Base-by-base conservation (phyloP, 257 asterid genomes). In the Jaltomata sinuosa region DNA sequence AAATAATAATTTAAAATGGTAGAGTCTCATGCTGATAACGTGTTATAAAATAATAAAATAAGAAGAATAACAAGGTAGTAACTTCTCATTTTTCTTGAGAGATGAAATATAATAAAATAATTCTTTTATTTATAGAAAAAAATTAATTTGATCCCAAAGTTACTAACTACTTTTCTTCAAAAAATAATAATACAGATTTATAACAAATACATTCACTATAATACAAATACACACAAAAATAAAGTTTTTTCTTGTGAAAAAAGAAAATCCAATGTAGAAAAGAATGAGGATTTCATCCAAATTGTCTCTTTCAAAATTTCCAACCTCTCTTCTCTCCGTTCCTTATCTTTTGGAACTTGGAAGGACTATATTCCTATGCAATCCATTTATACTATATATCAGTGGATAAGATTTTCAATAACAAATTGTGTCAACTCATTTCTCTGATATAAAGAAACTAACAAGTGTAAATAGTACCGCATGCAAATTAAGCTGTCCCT, bases 321-420 rank as follows among this genome's bases (percentile, higher is more conserved):
- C 82, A 4, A 27, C 81, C 42, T 77, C 62, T 32, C 81, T 27
- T 47, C 42, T 76, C 62, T 77, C 82, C 82, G 27, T 18, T 77
- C 82, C 82, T 77, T 77, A 77, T 77, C 82, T 29, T 49, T 49
- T 77, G 82, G 45, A 77, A 77, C 10, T 49, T 77, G 82, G 62
- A 77, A 25, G 82, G 82, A 49, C 81, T 8, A 47, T 77, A 77
- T 49, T 49, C 45, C 38, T 77, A 49, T 77, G 82, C 82, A 77
- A 77, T 77, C 82, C 82, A 77, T 25, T 25, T 77, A 4, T 49
- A 77, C n/a, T 32, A 27, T 15, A 27, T 77, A 6, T 38, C 42
- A 14, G 62, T 77, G 82, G 82, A 77, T 77, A 77, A 77, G 82
- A 77, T 74, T 74, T 74, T 45, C 40, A 74, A 42, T 45, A 74